These are phyloP conservation scores for Glomus cerebriforme DNA, from an alignment of 192 early-diverging fungal genomes.

Conservation along the genomic window DNA sequence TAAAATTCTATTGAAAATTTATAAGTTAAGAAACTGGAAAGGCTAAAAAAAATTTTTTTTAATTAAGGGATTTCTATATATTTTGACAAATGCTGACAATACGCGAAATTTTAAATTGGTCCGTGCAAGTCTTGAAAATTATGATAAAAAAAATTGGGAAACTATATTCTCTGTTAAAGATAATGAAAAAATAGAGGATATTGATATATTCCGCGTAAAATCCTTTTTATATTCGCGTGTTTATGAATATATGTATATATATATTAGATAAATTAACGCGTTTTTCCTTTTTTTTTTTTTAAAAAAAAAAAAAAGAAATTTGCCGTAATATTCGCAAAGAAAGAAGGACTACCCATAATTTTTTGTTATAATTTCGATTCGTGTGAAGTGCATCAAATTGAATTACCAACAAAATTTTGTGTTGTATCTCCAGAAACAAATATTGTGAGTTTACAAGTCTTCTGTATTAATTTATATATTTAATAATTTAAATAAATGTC, in stretches of 20 bases:
- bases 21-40: no score
- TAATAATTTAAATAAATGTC: not conserved
- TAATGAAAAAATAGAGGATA: conserved; percentile 72
- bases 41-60: no score
- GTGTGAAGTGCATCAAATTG: conserved; percentile 42
- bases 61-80: conserved; percentile 46
- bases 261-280: not conserved
- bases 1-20: not conserved
- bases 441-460: conserved; percentile 39
- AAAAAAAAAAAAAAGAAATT: no score
- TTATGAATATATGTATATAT: not conserved
- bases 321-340: conserved; percentile 50
- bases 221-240: not conserved
- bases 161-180: conserved; percentile 58
- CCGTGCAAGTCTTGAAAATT: conserved; percentile 43
- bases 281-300: not conserved
- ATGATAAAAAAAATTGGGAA: conserved; percentile 53
- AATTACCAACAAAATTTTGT: conserved; percentile 57
- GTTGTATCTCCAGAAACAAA: conserved; percentile 61
- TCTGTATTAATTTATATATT: not conserved
- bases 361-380: conserved; percentile 50
- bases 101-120: conserved; percentile 66
- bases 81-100: conserved; percentile 55
- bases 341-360: conserved; percentile 58
- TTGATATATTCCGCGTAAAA: conserved; percentile 68